Evolutionary conservation across 805 yeast genomes (phyloP).

Genomic region (Nakazawaea laoshanensis): DNA sequence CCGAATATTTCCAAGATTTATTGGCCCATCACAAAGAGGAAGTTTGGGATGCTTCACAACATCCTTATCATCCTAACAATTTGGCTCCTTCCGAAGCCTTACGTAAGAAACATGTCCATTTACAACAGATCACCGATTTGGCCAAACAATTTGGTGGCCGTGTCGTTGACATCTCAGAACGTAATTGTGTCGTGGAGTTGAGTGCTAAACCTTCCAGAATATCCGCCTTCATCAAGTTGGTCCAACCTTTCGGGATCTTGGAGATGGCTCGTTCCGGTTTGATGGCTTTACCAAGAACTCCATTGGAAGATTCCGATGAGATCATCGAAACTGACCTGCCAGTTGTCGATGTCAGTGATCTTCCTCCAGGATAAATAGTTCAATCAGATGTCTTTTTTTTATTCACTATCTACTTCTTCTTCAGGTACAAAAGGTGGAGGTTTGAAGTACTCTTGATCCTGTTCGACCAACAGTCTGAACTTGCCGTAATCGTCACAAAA

Average conservation of each 20-base stretch:
- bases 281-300: slow-evolving; percentile 98
- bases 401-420: slow-evolving; percentile 23
- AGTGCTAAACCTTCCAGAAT: slow-evolving; percentile 90
- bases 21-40: slow-evolving; percentile 71
- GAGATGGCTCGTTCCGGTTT: slow-evolving; percentile 97
- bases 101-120: slow-evolving; percentile 87
- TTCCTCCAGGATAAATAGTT: slow-evolving; percentile 95
- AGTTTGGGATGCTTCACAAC: slow-evolving; percentile 28
- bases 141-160: slow-evolving; percentile 88
- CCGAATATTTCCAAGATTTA: slow-evolving; percentile 96
- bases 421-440: slow-evolving; percentile 63
- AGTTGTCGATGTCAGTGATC: slow-evolving; percentile 79
- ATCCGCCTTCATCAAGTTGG: slow-evolving; percentile 74
- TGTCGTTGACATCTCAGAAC: slow-evolving; percentile 84
- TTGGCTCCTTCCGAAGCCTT: slow-evolving; percentile 86
- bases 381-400: not conserved
- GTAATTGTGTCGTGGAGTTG: slow-evolving; percentile 90
- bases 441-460: slow-evolving; percentile 64
- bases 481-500: slow-evolving; percentile 56
- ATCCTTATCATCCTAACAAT: slow-evolving; percentile 82
- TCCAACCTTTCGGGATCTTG: slow-evolving; percentile 93
- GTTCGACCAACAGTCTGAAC: slow-evolving; percentile 36
- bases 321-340: slow-evolving; percentile 35
- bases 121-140: slow-evolving; percentile 74
- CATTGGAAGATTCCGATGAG: slow-evolving; percentile 48